These are phyloP conservation scores for Picochlorum costavermella DNA, from an alignment of 139 green algal species.

Conservation along the genomic window DNA sequence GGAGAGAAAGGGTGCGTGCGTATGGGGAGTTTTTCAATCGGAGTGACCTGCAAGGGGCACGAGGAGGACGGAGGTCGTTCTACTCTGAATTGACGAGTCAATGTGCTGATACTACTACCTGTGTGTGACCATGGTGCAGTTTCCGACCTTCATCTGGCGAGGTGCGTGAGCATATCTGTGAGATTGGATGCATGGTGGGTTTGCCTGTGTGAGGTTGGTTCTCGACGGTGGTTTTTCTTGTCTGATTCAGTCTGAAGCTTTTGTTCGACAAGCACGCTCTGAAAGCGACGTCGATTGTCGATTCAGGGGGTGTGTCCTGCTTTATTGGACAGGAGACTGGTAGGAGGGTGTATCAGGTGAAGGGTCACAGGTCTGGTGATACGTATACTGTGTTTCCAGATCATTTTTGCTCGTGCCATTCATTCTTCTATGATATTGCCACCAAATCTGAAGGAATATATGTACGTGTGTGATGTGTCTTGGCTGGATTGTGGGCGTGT, in stretches of 20 bases:
- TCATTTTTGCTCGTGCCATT: slow-evolving; percentile 77
- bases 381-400: slow-evolving; percentile 60
- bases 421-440: slow-evolving; percentile 73
- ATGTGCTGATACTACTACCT: too few relatives aligned
- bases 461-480: slow-evolving; percentile 14
- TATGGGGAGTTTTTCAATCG: background rate
- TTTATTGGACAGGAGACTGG: slow-evolving; percentile 41
- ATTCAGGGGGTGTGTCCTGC: slow-evolving; percentile 49
- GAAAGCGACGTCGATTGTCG: slow-evolving; percentile 64
- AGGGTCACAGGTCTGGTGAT: slow-evolving; percentile 36
- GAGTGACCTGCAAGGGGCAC: too few relatives aligned
- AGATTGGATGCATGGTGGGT: too few relatives aligned
- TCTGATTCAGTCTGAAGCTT: slow-evolving; percentile 44
- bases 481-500: background rate
- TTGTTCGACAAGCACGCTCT: slow-evolving; percentile 61
- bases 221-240: background rate
- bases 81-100: too few relatives aligned
- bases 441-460: slow-evolving; percentile 39
- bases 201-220: background rate
- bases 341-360: slow-evolving; percentile 54
- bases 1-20: slow-evolving; percentile 1
- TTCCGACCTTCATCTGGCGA: slow-evolving; percentile 1
- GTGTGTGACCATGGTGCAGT: background rate
- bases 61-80: too few relatives aligned
- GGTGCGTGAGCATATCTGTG: background rate